Evolutionary conservation across 768 basidiomycete species (phyloP).

Genomic region (Kwoniella shandongensis): DNA sequence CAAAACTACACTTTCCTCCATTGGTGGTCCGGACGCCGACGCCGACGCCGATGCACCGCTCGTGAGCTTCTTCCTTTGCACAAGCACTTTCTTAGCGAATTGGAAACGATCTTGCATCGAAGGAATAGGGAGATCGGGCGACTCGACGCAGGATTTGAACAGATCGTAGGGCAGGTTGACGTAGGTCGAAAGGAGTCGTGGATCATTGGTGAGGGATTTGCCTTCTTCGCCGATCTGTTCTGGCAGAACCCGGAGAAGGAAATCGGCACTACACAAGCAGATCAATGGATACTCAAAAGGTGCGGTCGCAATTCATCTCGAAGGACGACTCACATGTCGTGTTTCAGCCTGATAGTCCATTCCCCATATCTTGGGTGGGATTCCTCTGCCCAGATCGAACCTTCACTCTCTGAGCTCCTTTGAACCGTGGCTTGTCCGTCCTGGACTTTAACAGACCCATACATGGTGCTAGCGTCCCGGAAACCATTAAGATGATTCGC

Average conservation of each 20-base stretch:
- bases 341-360: slow-evolving; percentile 32
- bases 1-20: slow-evolving; percentile 78
- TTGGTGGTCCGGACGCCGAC: neutral
- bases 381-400: slow-evolving; percentile 8
- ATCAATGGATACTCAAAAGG: too few relatives aligned
- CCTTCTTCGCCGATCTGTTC: slow-evolving; percentile 6
- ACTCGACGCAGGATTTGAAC: slow-evolving; percentile 47
- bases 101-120: slow-evolving; percentile 84
- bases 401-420: neutral
- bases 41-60: neutral
- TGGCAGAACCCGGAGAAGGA: slow-evolving; percentile 27
- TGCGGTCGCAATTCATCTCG: too few relatives aligned
- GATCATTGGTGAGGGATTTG: slow-evolving; percentile 14
- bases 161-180: slow-evolving; percentile 76
- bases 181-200: slow-evolving; percentile 55
- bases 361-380: slow-evolving; percentile 30
- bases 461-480: neutral
- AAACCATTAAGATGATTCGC: slow-evolving; percentile 5
- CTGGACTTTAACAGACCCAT: slow-evolving; percentile 1
- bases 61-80: slow-evolving; percentile 65
- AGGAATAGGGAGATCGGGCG: slow-evolving; percentile 54
- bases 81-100: slow-evolving; percentile 87
- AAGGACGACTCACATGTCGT: slow-evolving; percentile 39
- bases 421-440: slow-evolving; percentile 5
- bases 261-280: slow-evolving; percentile 21